Evolutionary conservation across 495 filamentous ascomycete species (phyloP), one percentile per base, ranked within the genome.

Genomic region (Penicillium daleae): DNA sequence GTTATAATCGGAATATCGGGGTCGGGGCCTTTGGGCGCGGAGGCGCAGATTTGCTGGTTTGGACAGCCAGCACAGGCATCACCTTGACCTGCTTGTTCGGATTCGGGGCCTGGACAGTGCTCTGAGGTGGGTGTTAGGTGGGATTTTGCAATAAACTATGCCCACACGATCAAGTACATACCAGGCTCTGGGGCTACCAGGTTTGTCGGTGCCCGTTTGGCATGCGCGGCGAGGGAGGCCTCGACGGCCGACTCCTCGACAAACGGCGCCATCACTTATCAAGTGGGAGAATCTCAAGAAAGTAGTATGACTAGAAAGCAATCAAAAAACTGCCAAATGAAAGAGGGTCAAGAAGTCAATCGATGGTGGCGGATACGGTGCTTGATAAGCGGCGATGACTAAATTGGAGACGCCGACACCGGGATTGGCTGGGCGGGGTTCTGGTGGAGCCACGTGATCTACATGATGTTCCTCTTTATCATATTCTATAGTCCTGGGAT

Each of bases 91-190:
- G 95, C 95, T 67, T 87, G 75, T 64, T 92, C 83, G 27, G 91
- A 95, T 77, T 97, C 92, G 37, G 95, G 95, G 3, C 95, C 95
- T 32, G 96, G 96, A 70, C 95, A 99, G 82, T 98, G 93, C 75
- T 97, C 89, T 86, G 61, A 15, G 33, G 26, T 19, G 6, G 15
- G 4, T 54, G 57, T 64, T 61, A 69, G 58, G 42, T 19, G 5
- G 1, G 9, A 12, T 9, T 31, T 15, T 46, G 10, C 48, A 54
- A 8, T 17, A 37, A 12, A 19, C 15, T 46, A 22, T 27, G 60
- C 56, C 64, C 58, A 59, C 24, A 33, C 10, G 40, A 67, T 57
- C 22, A 13, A 59, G 15, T 29, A 66, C 71, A 40, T 78, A 86
- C 84, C 92, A 70, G 95, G 95, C 68, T 97, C 93, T 37, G 94